phyloP scores from a whole-genome alignment of 257 asterid species.

The Cruciata laevipes region DNA sequence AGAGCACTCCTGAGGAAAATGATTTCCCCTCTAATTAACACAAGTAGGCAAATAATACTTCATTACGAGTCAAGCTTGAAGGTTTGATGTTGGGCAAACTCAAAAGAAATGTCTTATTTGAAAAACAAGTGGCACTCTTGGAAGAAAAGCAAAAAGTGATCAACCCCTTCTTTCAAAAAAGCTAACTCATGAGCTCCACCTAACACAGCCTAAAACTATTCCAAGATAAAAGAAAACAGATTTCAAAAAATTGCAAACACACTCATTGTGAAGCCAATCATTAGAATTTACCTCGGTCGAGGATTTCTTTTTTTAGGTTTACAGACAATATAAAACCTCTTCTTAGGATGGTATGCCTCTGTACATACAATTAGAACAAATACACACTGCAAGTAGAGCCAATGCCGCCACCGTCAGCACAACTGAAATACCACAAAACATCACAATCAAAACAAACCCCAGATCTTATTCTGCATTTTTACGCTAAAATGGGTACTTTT shows the following conservation, averaged over 20 bases:
- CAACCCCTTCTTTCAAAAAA: background rate
- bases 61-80: no score
- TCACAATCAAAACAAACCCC: slow-evolving; percentile 17
- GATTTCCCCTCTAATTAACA: no score
- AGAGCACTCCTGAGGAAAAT: no score
- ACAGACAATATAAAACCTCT: slow-evolving; percentile 16
- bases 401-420: slow-evolving; percentile 19
- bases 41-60: no score
- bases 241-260: background rate
- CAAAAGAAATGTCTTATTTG: background rate
- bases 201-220: background rate
- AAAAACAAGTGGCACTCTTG: background rate
- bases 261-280: background rate
- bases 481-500: slow-evolving; percentile 10
- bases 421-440: slow-evolving; percentile 10
- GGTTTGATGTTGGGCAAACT: background rate
- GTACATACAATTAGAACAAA: slow-evolving; percentile 7
- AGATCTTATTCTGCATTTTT: slow-evolving; percentile 25
- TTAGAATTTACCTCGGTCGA: slow-evolving; percentile 28
- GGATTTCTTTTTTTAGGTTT: slow-evolving; percentile 9
- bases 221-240: background rate
- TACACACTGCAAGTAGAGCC: slow-evolving; percentile 20
- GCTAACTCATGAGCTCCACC: background rate
- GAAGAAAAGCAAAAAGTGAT: background rate
- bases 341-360: slow-evolving; percentile 13